Evolutionary conservation across 495 filamentous ascomycete species (phyloP).

Genomic region (Letharia columbiana): DNA sequence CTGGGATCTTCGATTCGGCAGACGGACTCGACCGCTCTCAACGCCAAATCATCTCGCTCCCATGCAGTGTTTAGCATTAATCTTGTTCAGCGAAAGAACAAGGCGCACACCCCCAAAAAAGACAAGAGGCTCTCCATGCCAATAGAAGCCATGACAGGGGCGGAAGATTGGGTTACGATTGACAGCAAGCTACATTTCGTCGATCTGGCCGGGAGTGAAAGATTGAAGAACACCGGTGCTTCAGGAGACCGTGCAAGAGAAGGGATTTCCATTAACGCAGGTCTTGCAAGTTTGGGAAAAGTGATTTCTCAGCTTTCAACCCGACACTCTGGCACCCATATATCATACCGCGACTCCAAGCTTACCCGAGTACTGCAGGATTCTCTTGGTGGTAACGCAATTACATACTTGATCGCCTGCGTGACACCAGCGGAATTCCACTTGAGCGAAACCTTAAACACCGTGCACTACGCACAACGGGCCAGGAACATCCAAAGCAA

Average conservation of each 20-base stretch:
- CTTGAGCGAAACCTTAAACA: slow-evolving; percentile 95
- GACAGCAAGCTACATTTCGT: slow-evolving; percentile 99
- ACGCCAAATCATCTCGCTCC: slow-evolving; percentile 96
- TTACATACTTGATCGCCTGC: slow-evolving; percentile 99
- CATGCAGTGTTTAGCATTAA: slow-evolving; percentile 97
- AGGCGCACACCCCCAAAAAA: slow-evolving; percentile 43
- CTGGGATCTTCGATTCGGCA: slow-evolving; percentile 92
- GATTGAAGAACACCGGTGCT: slow-evolving; percentile 93
- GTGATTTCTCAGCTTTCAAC: slow-evolving; percentile 98
- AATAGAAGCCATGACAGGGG: slow-evolving; percentile 64
- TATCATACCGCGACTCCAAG: slow-evolving; percentile 96
- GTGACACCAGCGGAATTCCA: slow-evolving; percentile 97
- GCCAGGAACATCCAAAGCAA: slow-evolving; percentile 97
- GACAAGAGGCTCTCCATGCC: slow-evolving; percentile 92
- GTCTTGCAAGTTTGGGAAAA: slow-evolving; percentile 89
- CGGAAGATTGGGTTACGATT: slow-evolving; percentile 68
- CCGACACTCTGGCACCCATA: slow-evolving; percentile 76
- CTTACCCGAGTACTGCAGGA: slow-evolving; percentile 94
- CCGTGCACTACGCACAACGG: slow-evolving; percentile 90
- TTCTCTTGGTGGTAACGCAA: slow-evolving; percentile 94
- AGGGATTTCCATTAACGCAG: slow-evolving; percentile 97
- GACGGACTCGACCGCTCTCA: slow-evolving; percentile 97
- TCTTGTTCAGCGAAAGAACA: slow-evolving; percentile 74
- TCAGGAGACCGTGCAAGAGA: slow-evolving; percentile 93
- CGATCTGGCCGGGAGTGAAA: slow-evolving; percentile 93